Evolutionary conservation across 495 filamentous ascomycete species (phyloP).

Genomic region (Penicillium cosmopolitanum): DNA sequence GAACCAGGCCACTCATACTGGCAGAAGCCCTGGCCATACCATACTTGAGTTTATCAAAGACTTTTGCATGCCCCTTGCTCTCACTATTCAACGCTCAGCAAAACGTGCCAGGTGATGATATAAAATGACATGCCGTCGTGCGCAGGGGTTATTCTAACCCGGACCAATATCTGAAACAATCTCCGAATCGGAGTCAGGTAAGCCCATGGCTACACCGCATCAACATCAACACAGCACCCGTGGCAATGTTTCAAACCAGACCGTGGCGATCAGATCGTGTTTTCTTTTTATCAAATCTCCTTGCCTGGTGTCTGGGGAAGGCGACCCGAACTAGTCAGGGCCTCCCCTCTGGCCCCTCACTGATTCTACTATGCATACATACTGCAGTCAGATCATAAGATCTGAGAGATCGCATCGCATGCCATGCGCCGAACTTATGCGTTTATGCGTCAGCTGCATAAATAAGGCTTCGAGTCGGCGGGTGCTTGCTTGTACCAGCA

Average conservation of each 20-base stretch:
- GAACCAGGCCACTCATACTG: too few species aligned
- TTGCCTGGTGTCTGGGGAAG: constrained; percentile 23
- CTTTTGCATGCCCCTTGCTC: neutral
- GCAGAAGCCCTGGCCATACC: neutral
- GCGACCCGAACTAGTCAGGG: neutral
- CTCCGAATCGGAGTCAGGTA: constrained; percentile 11
- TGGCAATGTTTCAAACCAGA: constrained; percentile 17
- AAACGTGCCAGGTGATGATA: neutral
- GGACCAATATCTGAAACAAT: constrained; percentile 18
- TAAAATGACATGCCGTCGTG: neutral
- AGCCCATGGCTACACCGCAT: neutral
- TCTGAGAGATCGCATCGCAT: constrained; percentile 11
- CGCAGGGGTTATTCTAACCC: constrained; percentile 2
- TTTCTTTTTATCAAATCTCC: constrained; percentile 16
- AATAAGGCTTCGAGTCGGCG: constrained; percentile 20
- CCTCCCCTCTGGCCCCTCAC: constrained; percentile 15
- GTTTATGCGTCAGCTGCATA: constrained; percentile 26
- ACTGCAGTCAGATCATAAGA: constrained; percentile 7
- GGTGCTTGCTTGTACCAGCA: neutral
- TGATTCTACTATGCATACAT: constrained; percentile 15
- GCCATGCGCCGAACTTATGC: constrained; percentile 18
- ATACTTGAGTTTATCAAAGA: neutral
- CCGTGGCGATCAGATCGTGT: constrained; percentile 18
- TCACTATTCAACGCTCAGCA: neutral
- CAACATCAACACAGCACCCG: constrained; percentile 16